phyloP scores from a whole-genome alignment of 345 rosid species.

The Citropsis articulata region DNA sequence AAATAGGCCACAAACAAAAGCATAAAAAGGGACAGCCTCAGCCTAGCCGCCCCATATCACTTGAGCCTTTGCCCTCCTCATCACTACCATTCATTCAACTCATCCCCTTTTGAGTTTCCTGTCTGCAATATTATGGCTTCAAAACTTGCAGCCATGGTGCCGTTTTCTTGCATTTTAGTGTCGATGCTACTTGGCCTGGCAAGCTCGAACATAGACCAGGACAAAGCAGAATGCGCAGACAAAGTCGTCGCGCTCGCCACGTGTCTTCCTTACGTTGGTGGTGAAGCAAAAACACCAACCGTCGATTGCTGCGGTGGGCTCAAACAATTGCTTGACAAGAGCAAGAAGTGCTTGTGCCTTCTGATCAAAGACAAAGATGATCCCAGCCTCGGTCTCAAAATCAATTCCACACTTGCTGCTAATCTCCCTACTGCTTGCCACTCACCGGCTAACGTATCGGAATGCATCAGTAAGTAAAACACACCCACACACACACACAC shows the following conservation, averaged over 20 bases:
- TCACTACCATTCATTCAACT: not conserved
- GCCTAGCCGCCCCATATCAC: no score
- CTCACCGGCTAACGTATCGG: conserved; percentile 43
- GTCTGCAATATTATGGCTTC: conserved; percentile 3
- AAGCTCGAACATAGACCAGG: conserved; percentile 48
- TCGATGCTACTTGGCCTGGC: conserved; percentile 31
- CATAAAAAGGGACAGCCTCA: not conserved
- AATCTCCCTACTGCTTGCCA: conserved; percentile 59
- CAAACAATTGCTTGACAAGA: conserved; percentile 49
- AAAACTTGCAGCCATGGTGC: not conserved
- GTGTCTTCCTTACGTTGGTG: conserved; percentile 74
- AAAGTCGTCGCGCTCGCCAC: conserved; percentile 53
- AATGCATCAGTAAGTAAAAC: conserved; percentile 51
- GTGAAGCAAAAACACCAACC: conserved; percentile 56
- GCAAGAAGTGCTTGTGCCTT: conserved; percentile 70
- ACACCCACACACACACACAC: not conserved
- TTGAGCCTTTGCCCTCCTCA: not conserved
- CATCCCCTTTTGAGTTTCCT: not conserved
- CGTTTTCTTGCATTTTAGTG: conserved; percentile 10
- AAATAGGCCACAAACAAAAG: not conserved
- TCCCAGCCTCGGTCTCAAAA: conserved; percentile 64
- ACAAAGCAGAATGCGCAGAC: conserved; percentile 57
- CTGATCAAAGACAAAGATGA: conserved; percentile 66
- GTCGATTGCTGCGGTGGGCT: conserved; percentile 74
- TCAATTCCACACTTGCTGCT: conserved; percentile 62